A percentile compares a stretch with the other conserved stretches of the same genome.
phyloP scores from a whole-genome alignment of 1,284 basidiomycete genomes.

The Earliella scabrosa region DNA sequence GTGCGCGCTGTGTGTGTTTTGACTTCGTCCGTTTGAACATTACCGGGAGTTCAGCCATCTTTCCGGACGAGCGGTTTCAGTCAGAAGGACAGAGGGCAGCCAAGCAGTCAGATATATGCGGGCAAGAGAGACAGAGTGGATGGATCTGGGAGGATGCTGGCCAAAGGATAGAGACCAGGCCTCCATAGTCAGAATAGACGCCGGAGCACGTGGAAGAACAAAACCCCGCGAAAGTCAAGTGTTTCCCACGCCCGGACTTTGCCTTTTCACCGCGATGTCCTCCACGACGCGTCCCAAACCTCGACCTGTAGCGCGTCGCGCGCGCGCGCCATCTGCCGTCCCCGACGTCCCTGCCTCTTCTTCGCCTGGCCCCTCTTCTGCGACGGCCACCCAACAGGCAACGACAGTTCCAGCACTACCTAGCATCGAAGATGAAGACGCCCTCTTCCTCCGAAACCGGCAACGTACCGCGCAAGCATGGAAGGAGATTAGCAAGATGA shows the following conservation, averaged over 20 bases:
- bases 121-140: too few relatives aligned
- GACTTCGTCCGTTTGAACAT: slow-evolving; percentile 61
- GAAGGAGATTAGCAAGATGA: slow-evolving; percentile 57
- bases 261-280: slow-evolving; percentile 39
- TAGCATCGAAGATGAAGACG: slow-evolving; percentile 56
- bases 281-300: slow-evolving; percentile 45
- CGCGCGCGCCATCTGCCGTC: slow-evolving; percentile 31
- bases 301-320: slow-evolving; percentile 53
- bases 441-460: slow-evolving; percentile 65
- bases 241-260: slow-evolving; percentile 52
- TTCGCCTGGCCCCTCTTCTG: slow-evolving; percentile 25
- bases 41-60: slow-evolving; percentile 33
- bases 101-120: neutral
- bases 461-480: slow-evolving; percentile 57
- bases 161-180: too few relatives aligned
- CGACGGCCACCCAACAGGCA: slow-evolving; percentile 10
- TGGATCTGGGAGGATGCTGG: too few relatives aligned
- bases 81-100: neutral
- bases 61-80: neutral
- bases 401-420: slow-evolving; percentile 10
- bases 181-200: too few relatives aligned
- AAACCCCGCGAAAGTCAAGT: slow-evolving; percentile 23
- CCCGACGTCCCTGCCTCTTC: slow-evolving; percentile 24
- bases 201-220: slow-evolving; percentile 23
- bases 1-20: slow-evolving; percentile 54